These are phyloP conservation scores for Tylopilus subfusipes DNA, from an alignment of 768 basidiomycete genomes.

Conservation along the genomic window DNA sequence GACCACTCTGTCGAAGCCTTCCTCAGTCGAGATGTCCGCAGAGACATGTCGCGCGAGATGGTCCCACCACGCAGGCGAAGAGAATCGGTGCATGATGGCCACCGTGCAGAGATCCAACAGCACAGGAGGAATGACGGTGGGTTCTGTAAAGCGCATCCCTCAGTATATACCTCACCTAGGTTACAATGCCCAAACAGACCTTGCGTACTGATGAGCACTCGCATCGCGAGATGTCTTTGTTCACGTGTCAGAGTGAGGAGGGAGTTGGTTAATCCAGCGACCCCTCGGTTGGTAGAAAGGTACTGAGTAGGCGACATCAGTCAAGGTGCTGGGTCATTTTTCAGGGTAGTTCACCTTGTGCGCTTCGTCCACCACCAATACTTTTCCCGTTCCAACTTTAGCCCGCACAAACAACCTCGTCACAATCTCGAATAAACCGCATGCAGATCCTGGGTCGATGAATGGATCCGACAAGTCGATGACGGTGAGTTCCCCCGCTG, in stretches of 20 bases:
- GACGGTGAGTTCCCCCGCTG: conserved; percentile 54
- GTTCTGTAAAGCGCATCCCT: conserved; percentile 41
- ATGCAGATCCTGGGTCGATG: conserved; percentile 59
- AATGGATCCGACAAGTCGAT: conserved; percentile 69
- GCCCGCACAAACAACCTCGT: conserved; percentile 58
- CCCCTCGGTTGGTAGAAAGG: conserved; percentile 41
- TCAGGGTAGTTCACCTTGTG: conserved; percentile 50
- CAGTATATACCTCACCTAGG: background rate
- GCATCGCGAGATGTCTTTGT: conserved; percentile 65
- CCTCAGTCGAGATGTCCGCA: conserved; percentile 48
- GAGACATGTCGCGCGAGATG: conserved; percentile 61
- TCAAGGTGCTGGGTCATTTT: background rate
- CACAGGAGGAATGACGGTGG: conserved; percentile 62
- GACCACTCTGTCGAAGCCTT: conserved; percentile 61
- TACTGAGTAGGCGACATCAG: conserved; percentile 39
- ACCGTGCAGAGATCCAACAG: conserved; percentile 62
- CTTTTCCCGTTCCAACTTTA: conserved; percentile 55
- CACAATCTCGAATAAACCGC: conserved; percentile 63
- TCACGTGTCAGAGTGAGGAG: conserved; percentile 57
- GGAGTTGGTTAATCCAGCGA: conserved; percentile 52
- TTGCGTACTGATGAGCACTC: conserved; percentile 73
- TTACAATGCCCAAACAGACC: conserved; percentile 33
- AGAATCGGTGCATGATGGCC: conserved; percentile 62
- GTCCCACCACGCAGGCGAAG: conserved; percentile 68
- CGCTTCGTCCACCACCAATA: conserved; percentile 67